Evolutionary conservation across 2,329 filamentous ascomycete genomes (phyloP), one percentile per base, ranked within the genome.

Genomic region (Neonectria punicea): DNA sequence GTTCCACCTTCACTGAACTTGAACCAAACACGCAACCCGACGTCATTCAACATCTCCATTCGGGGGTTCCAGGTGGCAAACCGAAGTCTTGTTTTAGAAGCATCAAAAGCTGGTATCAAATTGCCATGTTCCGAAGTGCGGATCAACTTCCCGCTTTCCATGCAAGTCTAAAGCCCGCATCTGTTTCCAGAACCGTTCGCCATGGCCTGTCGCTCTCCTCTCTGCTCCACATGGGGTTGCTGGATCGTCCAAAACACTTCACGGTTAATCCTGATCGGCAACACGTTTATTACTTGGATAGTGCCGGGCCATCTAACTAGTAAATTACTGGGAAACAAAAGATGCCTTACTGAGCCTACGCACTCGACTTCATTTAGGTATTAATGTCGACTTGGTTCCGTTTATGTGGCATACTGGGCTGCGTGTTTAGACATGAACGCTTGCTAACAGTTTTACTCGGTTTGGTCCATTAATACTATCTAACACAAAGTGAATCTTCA

Each of bases 121-220:
- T n/a, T 50, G 6, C 32, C 49, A 49, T 50, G 41, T 32, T 11
- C 39, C 20, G 18, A 18, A 22, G 10, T 58, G 50, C 55, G 41
- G 54, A 55, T 57, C 53, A 18, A 58, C 47, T 25, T 58, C 39
- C 61, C 55, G 50, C 30, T 30, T 58, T 50, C 39, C 55, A 54
- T 28, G 43, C 47, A 63, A 57, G 49, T n/a, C 61, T 36, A 54
- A 22, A 34, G 49, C 39, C 20, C 28, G 41, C 28, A 53, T 49
- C 41, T 22, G 60, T 41, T 34, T 30, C 58, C 10, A 22, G 30
- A 22, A 30, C 20, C 47, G 30, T 36, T 22, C 28, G 20, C 11
- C 22, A 11, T 49, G 11, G 51, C 53, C 11, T n/a, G 14, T 20
- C 51, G 20, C 51, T 25, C n/a, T 36, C 30, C 34, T 32, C 22